Base-by-base conservation (phyloP, 2,329 filamentous ascomycete species). In the Fonsecaea nubica region DNA sequence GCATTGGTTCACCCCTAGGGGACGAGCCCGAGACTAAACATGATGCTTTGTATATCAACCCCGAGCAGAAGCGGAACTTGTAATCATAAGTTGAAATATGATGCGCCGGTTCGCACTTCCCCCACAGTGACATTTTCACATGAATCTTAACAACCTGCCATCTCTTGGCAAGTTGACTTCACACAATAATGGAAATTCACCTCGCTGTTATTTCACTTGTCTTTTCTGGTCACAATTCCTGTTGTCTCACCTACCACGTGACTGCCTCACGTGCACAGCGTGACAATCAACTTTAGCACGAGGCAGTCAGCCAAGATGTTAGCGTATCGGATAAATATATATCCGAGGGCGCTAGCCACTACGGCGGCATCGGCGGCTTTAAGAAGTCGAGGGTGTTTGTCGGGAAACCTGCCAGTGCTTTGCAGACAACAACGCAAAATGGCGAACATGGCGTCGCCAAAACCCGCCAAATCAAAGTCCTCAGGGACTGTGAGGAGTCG, bases 401-500 rank as follows among this genome's bases (percentile, higher is more conserved):
- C 55, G 55, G 55, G 13, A 58, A 58, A 58, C 55, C 55, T 58
- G 55, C 55, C 38, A n/a, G 36, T 58, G 45, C 9, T 8, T 50
- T 50, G 45, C 45, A 50, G 45, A 50, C 45, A 50, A 50, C 45
- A 50, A 50, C 45, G 45, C 45, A 50, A 50, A 50, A 9, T 21
- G 8, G 45, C 45, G 45, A 60, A n/a, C 33, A 62, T 64, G 62
- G 36, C 53, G 4, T 38, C 57, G 33, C 33, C 33, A 52, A 65
- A 68, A 50, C 25, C 45, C 33, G 55, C 55, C 56, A 65, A 65
- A 61, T 42, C 60, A 48, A 63, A 67, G 50, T 61, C 61, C 25
- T 52, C 67, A 15, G 59, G 60, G 33, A 50, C 64, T 45, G 54
- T 68, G 48, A 67, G 68, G 63, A 72, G 65, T 35, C 60, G 72